A percentile compares a stretch with the other conserved stretches of the same genome.
Conservation (phyloP, 805 yeast genomes). For the Ogataea degrootiae region DNA sequence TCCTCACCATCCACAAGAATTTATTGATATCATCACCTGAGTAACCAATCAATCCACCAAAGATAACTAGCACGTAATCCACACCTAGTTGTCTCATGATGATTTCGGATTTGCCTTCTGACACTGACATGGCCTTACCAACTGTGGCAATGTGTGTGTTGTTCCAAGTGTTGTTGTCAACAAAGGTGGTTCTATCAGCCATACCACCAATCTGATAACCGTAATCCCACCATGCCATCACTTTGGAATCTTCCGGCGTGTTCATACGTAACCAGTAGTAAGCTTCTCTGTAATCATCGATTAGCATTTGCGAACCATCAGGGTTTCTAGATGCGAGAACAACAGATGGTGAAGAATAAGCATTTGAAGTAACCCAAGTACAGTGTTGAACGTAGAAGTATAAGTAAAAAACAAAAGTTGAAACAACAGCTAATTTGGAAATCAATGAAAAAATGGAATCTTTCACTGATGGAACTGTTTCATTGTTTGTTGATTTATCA, state of each 20-base stretch:
- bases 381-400: constrained; percentile 85
- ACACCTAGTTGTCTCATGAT: constrained; percentile 89
- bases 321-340: constrained; percentile 79
- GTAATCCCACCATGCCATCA: constrained; percentile 99
- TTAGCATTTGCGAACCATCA: constrained; percentile 79
- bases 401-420: constrained; percentile 69
- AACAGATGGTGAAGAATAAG: constrained; percentile 97
- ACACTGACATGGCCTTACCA: constrained; percentile 94
- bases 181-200: constrained; percentile 98
- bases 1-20: constrained; percentile 98
- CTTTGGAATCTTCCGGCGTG: constrained; percentile 91
- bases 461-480: constrained; percentile 9
- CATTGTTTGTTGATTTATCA: constrained; percentile 5
- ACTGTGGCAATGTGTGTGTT: constrained; percentile 99
- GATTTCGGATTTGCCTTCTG: constrained; percentile 84
- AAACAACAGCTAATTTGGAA: constrained; percentile 59
- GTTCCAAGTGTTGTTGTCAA: constrained; percentile 99
- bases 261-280: constrained; percentile 99
- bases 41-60: constrained; percentile 91
- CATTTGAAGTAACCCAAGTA: constrained; percentile 94
- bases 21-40: constrained; percentile 96
- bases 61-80: constrained; percentile 86
- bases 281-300: constrained; percentile 98
- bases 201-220: constrained; percentile 99
- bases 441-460: constrained; percentile 31